Base-by-base conservation (phyloP, 139 green algal species). In the Medakamo hakoo region DNA sequence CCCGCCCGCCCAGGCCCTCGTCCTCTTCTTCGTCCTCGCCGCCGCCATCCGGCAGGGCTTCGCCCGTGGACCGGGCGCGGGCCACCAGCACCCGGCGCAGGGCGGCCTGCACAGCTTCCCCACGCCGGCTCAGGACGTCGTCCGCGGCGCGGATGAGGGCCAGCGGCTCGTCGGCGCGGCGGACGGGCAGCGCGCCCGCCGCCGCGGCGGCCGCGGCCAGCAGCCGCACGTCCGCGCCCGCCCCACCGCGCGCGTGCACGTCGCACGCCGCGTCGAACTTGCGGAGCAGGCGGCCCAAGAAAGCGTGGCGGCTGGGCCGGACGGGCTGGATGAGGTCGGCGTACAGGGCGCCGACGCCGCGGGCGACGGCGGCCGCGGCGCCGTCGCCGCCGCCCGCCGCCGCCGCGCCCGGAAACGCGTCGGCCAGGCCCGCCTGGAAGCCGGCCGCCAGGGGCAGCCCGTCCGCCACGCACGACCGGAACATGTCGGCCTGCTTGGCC, bases 121-220 rank as follows among this genome's bases (percentile, higher is more conserved):
- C 78, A 21, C 69, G 73, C 32, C 80, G 64, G 27, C 58, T 59
- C 21, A 89, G 32, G 27, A 75, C 60, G 29, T 27, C 30, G 63
- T 86, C 84, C 59, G 84, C 68, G 31, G 27, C 49, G 24, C 70
- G 48, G 23, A 88, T 24, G 27, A 86, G 58, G 22, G 49, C 30
- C 22, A 86, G 73, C 18, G 79, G 81, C 73, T 90, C 83, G 67
- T 90, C 83, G 21, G 73, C 74, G 0, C 64, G 60, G 26, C 57
- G 61, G 67, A 73, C 81, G n/a, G 82, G 78, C 58, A 89, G 73
- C 30, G 56, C 52, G 4, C 76, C 76, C 28, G 77, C 68, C 1
- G 83, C 31, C 20, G 75, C 62, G 16, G 69, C 57, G 40, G 68
- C 66, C 66, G 80, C 80, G 19, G 63, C 57, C 29, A 85, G 60